phyloP scores from a whole-genome alignment of 1,284 basidiomycete genomes.

The Bondarzewia mesenterica region DNA sequence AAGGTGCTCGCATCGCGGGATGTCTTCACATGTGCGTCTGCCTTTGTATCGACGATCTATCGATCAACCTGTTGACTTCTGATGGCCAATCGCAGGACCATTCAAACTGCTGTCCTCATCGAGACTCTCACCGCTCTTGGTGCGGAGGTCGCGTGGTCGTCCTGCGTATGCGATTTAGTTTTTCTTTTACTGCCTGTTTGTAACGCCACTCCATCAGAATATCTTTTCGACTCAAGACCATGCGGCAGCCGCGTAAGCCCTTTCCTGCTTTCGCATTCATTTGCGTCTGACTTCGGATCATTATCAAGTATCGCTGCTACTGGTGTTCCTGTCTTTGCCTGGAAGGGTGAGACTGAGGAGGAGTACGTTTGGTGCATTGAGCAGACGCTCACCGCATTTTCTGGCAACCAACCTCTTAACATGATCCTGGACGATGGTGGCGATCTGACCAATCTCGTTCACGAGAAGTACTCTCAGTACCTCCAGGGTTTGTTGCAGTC shows the following conservation, averaged over 20 bases:
- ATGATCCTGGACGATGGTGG: conserved; percentile 99
- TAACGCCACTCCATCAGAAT: conserved; percentile 49
- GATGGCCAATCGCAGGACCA: conserved; percentile 49
- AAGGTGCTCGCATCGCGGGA: conserved; percentile 94
- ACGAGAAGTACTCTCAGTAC: conserved; percentile 93
- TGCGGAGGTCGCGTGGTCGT: conserved; percentile 98
- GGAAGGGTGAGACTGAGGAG: conserved; percentile 99
- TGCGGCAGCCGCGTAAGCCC: conserved; percentile 88
- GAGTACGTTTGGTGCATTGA: conserved; percentile 99
- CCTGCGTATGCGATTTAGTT: conserved; percentile 59
- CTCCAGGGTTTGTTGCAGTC: conserved; percentile 46
- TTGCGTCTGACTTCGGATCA: neutral
- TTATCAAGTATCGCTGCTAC: conserved; percentile 79
- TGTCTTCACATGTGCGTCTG: conserved; percentile 86
- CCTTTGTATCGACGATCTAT: neutral
- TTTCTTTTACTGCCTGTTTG: neutral
- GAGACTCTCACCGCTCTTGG: conserved; percentile 93
- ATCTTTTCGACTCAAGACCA: conserved; percentile 99
- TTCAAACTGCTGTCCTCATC: conserved; percentile 95
- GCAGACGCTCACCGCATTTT: conserved; percentile 85
- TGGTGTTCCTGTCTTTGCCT: conserved; percentile 96
- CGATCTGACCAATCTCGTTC: conserved; percentile 91
- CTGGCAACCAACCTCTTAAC: conserved; percentile 80
- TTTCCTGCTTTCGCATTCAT: neutral
- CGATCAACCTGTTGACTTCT: neutral